Percentiles rank a stretch among this genome's conserved stretches.
Conservation (phyloP, 169 alveolate genomes). For the Besnoitia besnoiti region DNA sequence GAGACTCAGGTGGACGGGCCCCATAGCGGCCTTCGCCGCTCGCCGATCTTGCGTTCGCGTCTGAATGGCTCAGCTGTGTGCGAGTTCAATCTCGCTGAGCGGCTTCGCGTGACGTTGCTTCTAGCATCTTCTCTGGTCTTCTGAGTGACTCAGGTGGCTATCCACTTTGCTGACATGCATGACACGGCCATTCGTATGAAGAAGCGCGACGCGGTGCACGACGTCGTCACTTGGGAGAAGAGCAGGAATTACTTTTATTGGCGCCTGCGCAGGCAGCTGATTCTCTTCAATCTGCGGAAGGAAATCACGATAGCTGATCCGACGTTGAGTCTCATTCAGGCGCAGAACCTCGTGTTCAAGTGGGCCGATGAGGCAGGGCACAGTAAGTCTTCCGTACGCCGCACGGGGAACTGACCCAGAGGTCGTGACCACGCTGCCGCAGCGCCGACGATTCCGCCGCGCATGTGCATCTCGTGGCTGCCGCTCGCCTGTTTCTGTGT, state of each 20-base stretch:
- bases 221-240: slow-evolving; percentile 80
- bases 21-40: not conserved
- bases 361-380: slow-evolving; percentile 69
- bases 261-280: slow-evolving; percentile 75
- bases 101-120: not conserved
- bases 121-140: not conserved
- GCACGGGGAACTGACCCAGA: not conserved
- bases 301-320: slow-evolving; percentile 55
- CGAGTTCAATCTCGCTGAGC: not conserved
- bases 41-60: not conserved
- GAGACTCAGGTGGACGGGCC: too few relatives aligned
- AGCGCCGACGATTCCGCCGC: not conserved
- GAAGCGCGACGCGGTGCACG: slow-evolving; percentile 75
- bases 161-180: slow-evolving; percentile 81
- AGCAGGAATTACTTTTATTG: slow-evolving; percentile 78
- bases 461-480: not conserved
- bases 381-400: not conserved
- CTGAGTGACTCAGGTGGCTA: slow-evolving; percentile 72
- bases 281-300: slow-evolving; percentile 72
- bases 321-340: slow-evolving; percentile 33
- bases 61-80: not conserved
- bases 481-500: not conserved
- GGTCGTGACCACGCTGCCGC: not conserved
- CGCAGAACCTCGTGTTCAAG: slow-evolving; percentile 36
- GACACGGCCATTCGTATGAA: slow-evolving; percentile 83